These are phyloP conservation scores for Trametes villosa DNA, from an alignment of 768 basidiomycete genomes.

Conservation along the genomic window DNA sequence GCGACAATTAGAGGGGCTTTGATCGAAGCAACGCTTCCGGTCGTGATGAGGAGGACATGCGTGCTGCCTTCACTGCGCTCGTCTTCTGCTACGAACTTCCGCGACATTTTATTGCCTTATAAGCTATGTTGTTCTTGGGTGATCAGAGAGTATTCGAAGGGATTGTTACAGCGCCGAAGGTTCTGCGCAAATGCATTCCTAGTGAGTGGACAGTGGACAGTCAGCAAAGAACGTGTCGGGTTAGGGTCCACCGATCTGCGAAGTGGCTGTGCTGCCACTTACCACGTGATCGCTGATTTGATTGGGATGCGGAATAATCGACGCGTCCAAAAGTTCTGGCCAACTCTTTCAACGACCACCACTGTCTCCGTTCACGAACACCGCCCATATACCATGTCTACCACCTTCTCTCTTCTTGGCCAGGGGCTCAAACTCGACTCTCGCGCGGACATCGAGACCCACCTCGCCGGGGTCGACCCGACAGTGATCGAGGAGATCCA, in stretches of 20 bases:
- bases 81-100: constrained; percentile 30
- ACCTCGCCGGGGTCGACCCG: constrained; percentile 68
- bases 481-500: constrained; percentile 82
- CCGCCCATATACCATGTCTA: constrained; percentile 26
- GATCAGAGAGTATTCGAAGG: neutral
- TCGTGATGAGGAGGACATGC: constrained; percentile 84
- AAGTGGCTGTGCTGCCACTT: constrained; percentile 9
- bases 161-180: neutral
- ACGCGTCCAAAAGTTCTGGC: constrained; percentile 7
- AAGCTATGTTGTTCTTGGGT: neutral
- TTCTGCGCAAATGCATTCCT: neutral
- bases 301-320: constrained; percentile 15
- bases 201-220: neutral
- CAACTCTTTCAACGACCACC: constrained; percentile 11
- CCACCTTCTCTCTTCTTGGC: constrained; percentile 59
- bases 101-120: neutral
- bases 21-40: constrained; percentile 95
- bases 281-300: constrained; percentile 21
- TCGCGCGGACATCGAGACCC: constrained; percentile 73
- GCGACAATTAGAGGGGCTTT: constrained; percentile 89
- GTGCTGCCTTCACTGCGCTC: constrained; percentile 41
- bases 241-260: constrained; percentile 1
- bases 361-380: neutral
- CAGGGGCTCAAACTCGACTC: constrained; percentile 81
- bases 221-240: neutral